These are phyloP conservation scores for Fusarium stilboides DNA, from an alignment of 2,329 filamentous ascomycete genomes.

Conservation along the genomic window DNA sequence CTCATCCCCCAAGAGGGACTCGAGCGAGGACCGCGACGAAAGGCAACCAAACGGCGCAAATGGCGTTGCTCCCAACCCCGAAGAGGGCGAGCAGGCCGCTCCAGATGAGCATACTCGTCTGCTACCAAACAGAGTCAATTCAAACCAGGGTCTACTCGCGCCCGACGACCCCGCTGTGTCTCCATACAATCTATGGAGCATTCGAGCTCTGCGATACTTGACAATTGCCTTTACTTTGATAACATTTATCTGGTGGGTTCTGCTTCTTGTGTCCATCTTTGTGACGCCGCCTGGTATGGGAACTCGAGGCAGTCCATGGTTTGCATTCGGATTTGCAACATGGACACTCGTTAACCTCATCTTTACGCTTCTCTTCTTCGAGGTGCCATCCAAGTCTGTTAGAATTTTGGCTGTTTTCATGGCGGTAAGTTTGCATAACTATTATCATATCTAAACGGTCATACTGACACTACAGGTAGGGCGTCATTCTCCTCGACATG, in stretches of 20 bases:
- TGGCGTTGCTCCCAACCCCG: constrained; percentile 23
- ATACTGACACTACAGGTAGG: constrained; percentile 42
- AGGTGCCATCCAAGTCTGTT: constrained; percentile 84
- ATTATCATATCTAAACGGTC: constrained; percentile 40
- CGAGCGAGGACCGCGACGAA: constrained; percentile 37
- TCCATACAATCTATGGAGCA: constrained; percentile 95
- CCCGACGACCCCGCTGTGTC: constrained; percentile 73
- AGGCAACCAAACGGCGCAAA: constrained; percentile 29
- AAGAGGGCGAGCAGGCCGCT: constrained; percentile 49
- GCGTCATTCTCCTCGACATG: constrained; percentile 71
- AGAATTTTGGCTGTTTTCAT: constrained; percentile 80
- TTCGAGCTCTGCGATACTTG: constrained; percentile 83
- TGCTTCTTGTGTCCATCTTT: constrained; percentile 91
- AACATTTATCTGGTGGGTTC: constrained; percentile 92
- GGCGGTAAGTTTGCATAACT: constrained; percentile 54
- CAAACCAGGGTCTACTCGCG: constrained; percentile 55
- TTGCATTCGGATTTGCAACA: constrained; percentile 86
- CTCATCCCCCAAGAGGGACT: constrained; percentile 46
- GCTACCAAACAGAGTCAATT: constrained; percentile 76
- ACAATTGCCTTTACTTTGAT: constrained; percentile 82
- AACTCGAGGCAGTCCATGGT: constrained; percentile 92
- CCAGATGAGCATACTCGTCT: constrained; percentile 74
- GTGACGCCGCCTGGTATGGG: constrained; percentile 90
- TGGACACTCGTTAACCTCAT: constrained; percentile 83
- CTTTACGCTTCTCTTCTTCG: constrained; percentile 88